A percentile compares a stretch with the other conserved stretches of the same genome.
phyloP scores from a whole-genome alignment of 495 filamentous ascomycete genomes.

The Chaetomium tenue region DNA sequence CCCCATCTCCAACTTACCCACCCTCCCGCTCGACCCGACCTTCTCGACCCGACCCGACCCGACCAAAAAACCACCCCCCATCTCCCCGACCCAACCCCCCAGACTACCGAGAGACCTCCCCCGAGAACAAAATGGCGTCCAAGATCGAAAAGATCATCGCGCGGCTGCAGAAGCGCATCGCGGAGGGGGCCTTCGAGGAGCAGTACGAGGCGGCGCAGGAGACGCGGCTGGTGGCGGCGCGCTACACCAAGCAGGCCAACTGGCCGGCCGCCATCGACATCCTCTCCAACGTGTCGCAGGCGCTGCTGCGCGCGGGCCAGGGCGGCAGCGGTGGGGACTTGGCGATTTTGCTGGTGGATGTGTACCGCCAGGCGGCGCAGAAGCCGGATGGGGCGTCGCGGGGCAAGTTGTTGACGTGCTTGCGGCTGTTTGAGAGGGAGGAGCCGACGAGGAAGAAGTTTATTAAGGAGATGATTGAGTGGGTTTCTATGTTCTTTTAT shows the following conservation, averaged over 20 bases:
- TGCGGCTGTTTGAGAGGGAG: slow-evolving; percentile 74
- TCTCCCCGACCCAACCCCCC: neutral
- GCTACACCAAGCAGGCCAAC: slow-evolving; percentile 83
- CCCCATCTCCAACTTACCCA: no score
- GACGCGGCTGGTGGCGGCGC: slow-evolving; percentile 85
- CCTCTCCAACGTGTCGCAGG: slow-evolving; percentile 76
- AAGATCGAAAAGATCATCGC: slow-evolving; percentile 54
- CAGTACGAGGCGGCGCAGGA: slow-evolving; percentile 96
- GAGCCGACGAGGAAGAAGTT: slow-evolving; percentile 91
- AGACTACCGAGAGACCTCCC: neutral
- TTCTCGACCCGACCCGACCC: no score
- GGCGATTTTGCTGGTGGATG: slow-evolving; percentile 78
- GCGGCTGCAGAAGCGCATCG: slow-evolving; percentile 65
- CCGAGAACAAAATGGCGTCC: slow-evolving; percentile 20
- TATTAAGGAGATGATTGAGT: slow-evolving; percentile 82
- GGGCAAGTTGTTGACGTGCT: slow-evolving; percentile 56
- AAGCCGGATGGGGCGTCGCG: slow-evolving; percentile 65
- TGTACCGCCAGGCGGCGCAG: slow-evolving; percentile 79
- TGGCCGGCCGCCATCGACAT: slow-evolving; percentile 83
- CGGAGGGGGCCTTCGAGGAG: slow-evolving; percentile 72
- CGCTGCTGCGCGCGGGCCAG: slow-evolving; percentile 83
- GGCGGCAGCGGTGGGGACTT: slow-evolving; percentile 91
- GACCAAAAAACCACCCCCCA: neutral
- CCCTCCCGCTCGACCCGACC: neutral
- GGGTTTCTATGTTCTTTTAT: slow-evolving; percentile 35